Base-by-base conservation (phyloP, 2,329 filamentous ascomycete species). In the Drechmeria coniospora region DNA sequence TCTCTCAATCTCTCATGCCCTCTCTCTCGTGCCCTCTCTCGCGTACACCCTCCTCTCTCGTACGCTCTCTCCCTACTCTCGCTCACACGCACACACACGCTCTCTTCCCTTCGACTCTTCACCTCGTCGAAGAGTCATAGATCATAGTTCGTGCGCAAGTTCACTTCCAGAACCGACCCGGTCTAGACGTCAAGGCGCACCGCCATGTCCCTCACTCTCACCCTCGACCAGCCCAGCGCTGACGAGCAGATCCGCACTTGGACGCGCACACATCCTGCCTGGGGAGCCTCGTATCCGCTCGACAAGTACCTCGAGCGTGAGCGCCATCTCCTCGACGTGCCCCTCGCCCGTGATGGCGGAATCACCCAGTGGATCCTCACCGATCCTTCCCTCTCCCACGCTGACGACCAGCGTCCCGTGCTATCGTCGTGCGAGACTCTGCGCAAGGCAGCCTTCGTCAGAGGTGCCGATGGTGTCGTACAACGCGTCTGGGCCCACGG, bases 321-420 rank as follows among this genome's bases (percentile, higher is more conserved):
- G 44, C 46, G 49, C 11, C 64, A 65, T 43, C 58, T 79, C 8
- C 58, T 61, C 8, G 65, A 61, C 3, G 60, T 71, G 0, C 65
- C 73, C 6, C 56, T 79, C 12, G 61, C 71, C 10, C 56, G 57
- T 27, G 50, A 73, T 35, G 66, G 65, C 21, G 72, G 74, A 21
- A 56, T 78, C 34, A 63, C 62, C 9, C 59, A 65, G 37, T 79
- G 75, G 75, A 65, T 79, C 30, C 60, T 80, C 17, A 74, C 72
- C 4, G 57, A 68, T 31, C 38, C 27, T 30, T 41, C 21, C 33
- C 49, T 26, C 35, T 49, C 35, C 2, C 53, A n/a, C n/a, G n/a
- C n/a, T n/a, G n/a, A n/a, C 56, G 1, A 46, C 57, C 15, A 38
- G 12, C 61, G 68, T 15, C 65, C 61, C 4, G 55, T 80, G 16